A percentile compares a stretch with the other conserved stretches of the same genome.
Conservation (phyloP, 2,329 filamentous ascomycete species). For the Neopestalotiopsis rosae region DNA sequence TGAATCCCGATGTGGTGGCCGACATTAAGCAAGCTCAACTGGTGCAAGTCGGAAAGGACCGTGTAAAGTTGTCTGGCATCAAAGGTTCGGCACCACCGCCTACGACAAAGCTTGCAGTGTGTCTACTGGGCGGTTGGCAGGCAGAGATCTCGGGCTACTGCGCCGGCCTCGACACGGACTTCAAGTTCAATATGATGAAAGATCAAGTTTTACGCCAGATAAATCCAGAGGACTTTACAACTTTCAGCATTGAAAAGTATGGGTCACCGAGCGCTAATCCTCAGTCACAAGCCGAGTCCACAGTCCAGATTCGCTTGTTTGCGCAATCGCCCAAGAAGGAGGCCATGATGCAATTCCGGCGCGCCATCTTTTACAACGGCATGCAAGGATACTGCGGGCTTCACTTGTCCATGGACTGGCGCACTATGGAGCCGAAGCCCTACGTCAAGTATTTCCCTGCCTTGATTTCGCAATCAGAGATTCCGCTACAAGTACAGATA, state of each 20-base stretch:
- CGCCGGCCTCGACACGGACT: slow-evolving; percentile 17
- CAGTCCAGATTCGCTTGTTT: slow-evolving; percentile 42
- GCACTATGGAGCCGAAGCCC: slow-evolving; percentile 29
- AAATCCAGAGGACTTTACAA: slow-evolving; percentile 33
- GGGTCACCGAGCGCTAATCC: slow-evolving; percentile 36
- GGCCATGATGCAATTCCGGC: slow-evolving; percentile 31
- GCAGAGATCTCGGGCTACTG: slow-evolving; percentile 17
- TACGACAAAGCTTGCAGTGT: slow-evolving; percentile 22
- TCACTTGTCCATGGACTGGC: slow-evolving; percentile 30
- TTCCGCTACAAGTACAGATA: slow-evolving; percentile 28
- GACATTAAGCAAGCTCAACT: slow-evolving; percentile 46
- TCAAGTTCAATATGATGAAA: slow-evolving; percentile 27
- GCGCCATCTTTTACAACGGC: slow-evolving; percentile 30
- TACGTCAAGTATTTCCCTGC: slow-evolving; percentile 33
- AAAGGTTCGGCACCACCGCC: slow-evolving; percentile 39
- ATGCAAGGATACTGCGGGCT: slow-evolving; percentile 31
- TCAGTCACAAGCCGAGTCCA: slow-evolving; percentile 38
- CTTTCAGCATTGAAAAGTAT: slow-evolving; percentile 36
- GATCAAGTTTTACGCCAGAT: slow-evolving; percentile 33
- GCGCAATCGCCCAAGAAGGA: slow-evolving; percentile 43
- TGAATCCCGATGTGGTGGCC: slow-evolving; percentile 50
- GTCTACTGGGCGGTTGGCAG: slow-evolving; percentile 18
- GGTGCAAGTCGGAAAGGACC: slow-evolving; percentile 47
- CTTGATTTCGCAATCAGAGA: slow-evolving; percentile 30
- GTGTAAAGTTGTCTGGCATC: slow-evolving; percentile 42